Evolutionary conservation across 2,329 filamentous ascomycete species (phyloP), one percentile per base, ranked within the genome.

Genomic region (Colletotrichum paranaense): DNA sequence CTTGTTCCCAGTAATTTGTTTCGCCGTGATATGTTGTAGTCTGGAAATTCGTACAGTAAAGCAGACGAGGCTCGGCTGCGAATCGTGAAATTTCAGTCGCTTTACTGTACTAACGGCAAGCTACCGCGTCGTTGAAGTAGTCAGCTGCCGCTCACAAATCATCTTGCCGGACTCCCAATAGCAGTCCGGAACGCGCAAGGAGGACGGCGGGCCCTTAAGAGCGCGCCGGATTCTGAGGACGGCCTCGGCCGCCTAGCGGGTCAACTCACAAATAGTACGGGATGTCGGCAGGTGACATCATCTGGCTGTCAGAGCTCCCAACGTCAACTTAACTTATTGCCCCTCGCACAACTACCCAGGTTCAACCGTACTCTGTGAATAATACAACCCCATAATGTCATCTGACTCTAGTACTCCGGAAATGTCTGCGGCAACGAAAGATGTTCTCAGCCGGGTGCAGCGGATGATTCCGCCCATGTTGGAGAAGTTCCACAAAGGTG

Each of bases 401-500:
- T 69, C 66, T n/a, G 68, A 75, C 62, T 30, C 68, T 32, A 35
- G 22, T 16, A 32, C 77, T 28, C 79, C 82, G 57, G 82, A 86
- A 24, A 93, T 95, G 89, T 92, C 93, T 74, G 84, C 89, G 75
- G 86, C 91, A 30, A 94, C 95, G 26, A 94, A 91, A 83, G 91
- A 93, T 77, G 86, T 97, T 66, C 87, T 99, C 70, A 85, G 87
- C 77, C 96, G 94, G 83, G 95, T 95, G 80, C 93, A 93, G 88
- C 94, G 93, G 81, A 93, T 99, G 86, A 90, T 99, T 73, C 97
- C 97, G 76, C 97, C 97, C 12, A 94, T 99, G 94, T 89, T 98
- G 67, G 94, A 97, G 81, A 94, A 91, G 80, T 98, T 98, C 81
- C 97, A 98, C 85, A 99, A 99, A 88, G 97, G 96, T 95, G 80